A percentile compares a stretch with the other conserved stretches of the same genome.
These are phyloP conservation scores for Grosmannia huntii DNA, from an alignment of 2,329 filamentous ascomycete genomes.

Conservation along the genomic window DNA sequence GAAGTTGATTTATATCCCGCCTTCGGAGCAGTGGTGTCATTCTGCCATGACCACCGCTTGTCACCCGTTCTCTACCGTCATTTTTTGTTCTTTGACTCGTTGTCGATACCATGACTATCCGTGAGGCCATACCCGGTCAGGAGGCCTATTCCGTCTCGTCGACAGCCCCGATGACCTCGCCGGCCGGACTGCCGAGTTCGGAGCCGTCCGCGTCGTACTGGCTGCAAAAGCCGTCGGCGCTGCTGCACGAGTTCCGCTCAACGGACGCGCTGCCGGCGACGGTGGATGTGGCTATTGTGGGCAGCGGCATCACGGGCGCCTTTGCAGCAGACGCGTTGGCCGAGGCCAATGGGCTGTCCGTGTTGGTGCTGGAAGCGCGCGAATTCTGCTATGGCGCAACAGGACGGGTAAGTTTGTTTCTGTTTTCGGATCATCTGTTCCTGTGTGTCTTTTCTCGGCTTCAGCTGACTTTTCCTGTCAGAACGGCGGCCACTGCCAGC, in stretches of 20 bases:
- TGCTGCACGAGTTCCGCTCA: slow-evolving; percentile 54
- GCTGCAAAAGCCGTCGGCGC: slow-evolving; percentile 54
- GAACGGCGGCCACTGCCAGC: slow-evolving; percentile 66
- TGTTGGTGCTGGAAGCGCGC: slow-evolving; percentile 64
- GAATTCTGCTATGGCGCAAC: slow-evolving; percentile 78
- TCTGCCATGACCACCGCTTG: background rate
- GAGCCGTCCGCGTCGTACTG: slow-evolving; percentile 58
- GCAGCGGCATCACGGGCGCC: slow-evolving; percentile 64
- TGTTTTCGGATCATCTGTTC: no score
- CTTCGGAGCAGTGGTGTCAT: background rate
- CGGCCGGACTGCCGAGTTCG: slow-evolving; percentile 43
- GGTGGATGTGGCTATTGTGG: slow-evolving; percentile 59
- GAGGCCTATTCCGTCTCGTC: background rate
- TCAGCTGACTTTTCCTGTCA: slow-evolving; percentile 15
- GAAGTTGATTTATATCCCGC: background rate
- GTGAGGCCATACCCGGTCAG: slow-evolving; percentile 16
- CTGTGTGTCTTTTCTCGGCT: no score
- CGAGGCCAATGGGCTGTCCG: slow-evolving; percentile 26
- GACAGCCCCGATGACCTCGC: background rate
- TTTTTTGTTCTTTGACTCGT: background rate
- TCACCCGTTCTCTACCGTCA: background rate
- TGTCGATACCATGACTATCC: slow-evolving; percentile 11
- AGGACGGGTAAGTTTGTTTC: slow-evolving; percentile 46
- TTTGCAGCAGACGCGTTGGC: slow-evolving; percentile 54
- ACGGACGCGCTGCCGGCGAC: slow-evolving; percentile 47